Base-by-base conservation (phyloP, 108 stramenopile species). In the Hondaea fermentalgiana region DNA sequence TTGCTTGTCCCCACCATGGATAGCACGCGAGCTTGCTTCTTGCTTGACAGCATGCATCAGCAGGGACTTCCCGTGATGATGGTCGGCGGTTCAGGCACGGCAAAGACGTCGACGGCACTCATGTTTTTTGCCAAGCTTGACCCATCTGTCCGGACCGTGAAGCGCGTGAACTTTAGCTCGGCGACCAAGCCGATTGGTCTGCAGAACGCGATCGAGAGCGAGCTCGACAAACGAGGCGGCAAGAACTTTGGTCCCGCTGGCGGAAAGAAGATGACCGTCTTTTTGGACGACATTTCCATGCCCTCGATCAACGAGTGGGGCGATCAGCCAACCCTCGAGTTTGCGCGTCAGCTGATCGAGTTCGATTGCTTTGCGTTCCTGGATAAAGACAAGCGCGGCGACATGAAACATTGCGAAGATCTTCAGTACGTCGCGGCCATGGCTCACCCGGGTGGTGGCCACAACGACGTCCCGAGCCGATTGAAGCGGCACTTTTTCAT, bases 261-360 rank as follows among this genome's bases (percentile, higher is more conserved):
- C 58, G 96, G 96, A 17, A 96, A 97, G 92, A 94, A 94, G 87
- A 97, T 97, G 97, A 97, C 96, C 42, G 94, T 97, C 58, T 96
- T 97, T 92, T 94, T 97, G 72, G 97, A 97, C 91, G 97, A 97
- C 87, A 72, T 97, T 12, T 94, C 93, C 42, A 97, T 97, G 97
- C 97, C 96, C 5, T 96, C 96, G 90, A 96, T 97, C 60, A 97
- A 97, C 90, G 92, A 93, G 57, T 97, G 97, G 97, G 96, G 96
- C 29, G 97, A 97, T 89, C 97, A 97, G 91, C 96, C 97, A 47
- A 96, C 96, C 10, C 88, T 96, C 14, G 97, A 97, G 91, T 88
- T 97, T 72, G 94, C 96, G 87, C 95, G 97, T 49, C 91, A 96
- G n/a, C 89, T 95, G 8, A 90, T 97, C 51, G 97, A 97, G 90